Evolutionary conservation across 2,329 filamentous ascomycete species (phyloP).

Genomic region (Alternaria hordeiaustralica): DNA sequence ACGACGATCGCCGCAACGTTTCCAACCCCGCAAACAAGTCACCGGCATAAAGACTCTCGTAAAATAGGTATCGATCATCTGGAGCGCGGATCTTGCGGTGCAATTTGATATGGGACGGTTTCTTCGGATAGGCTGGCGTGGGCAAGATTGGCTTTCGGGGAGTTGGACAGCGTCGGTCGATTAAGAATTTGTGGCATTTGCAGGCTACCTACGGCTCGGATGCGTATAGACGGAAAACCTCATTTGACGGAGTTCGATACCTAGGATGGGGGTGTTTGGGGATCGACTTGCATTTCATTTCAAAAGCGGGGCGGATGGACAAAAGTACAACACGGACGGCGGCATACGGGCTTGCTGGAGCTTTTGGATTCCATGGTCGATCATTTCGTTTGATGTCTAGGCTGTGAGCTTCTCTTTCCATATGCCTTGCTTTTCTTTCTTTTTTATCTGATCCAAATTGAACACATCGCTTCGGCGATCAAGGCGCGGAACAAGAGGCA

Average conservation of each 20-base stretch:
- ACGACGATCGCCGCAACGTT: constrained; percentile 60
- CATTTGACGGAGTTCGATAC: constrained; percentile 49
- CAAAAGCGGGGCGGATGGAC: constrained; percentile 36
- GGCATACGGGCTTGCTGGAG: constrained; percentile 30
- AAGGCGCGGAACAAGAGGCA: constrained; percentile 8
- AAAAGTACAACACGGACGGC: constrained; percentile 41
- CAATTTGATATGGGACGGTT: constrained; percentile 44
- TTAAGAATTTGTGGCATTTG: constrained; percentile 49
- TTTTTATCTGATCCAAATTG: constrained; percentile 20
- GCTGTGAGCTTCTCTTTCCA: constrained; percentile 11
- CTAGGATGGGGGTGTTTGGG: constrained; percentile 45
- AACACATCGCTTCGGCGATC: constrained; percentile 14
- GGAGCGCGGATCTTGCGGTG: constrained; percentile 42
- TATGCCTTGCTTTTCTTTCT: constrained; percentile 11
- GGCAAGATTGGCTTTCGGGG: constrained; percentile 45
- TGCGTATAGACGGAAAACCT: constrained; percentile 47
- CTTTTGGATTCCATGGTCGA: constrained; percentile 28
- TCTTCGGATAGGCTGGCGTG: constrained; percentile 45
- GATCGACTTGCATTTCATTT: constrained; percentile 34
- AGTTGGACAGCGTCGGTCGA: constrained; percentile 47
- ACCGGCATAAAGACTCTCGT: constrained; percentile 45
- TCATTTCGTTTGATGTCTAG: constrained; percentile 15
- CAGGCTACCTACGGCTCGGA: constrained; percentile 41
- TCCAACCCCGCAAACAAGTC: constrained; percentile 49
- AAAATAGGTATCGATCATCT: constrained; percentile 44